A percentile compares a stretch with the other conserved stretches of the same genome.
Conservation (phyloP, 2,329 filamentous ascomycete genomes). For the Fusarium compactum region DNA sequence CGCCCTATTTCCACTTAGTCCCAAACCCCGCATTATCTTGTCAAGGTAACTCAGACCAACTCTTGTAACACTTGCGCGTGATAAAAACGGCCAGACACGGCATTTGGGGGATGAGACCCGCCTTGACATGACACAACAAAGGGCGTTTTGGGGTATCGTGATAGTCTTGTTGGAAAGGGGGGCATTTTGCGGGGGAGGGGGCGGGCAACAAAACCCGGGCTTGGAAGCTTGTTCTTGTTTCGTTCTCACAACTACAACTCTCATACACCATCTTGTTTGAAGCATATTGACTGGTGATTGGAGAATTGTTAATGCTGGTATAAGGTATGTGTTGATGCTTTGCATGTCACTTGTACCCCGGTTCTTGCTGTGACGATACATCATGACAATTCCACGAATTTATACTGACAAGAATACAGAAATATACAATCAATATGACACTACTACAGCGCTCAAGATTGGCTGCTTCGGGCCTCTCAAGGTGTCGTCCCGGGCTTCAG, state of each 20-base stretch:
- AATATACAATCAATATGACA: constrained; percentile 35
- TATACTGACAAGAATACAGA: constrained; percentile 29
- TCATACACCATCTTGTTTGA: background rate
- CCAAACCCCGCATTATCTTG: constrained; percentile 35
- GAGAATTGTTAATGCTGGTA: too few relatives aligned
- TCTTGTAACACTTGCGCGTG: constrained; percentile 16
- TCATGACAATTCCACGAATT: background rate
- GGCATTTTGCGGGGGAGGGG: constrained; percentile 3
- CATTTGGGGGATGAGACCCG: constrained; percentile 20
- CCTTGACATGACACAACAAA: constrained; percentile 29
- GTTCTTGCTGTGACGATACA: background rate
- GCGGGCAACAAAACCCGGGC: constrained; percentile 31
- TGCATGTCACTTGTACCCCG: constrained; percentile 8
- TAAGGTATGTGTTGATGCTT: background rate
- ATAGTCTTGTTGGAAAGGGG: background rate
- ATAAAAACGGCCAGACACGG: constrained; percentile 39
- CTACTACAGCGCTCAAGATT: constrained; percentile 45
- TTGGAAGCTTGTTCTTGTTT: constrained; percentile 25
- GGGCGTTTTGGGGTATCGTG: constrained; percentile 23
- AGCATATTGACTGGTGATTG: constrained; percentile 1
- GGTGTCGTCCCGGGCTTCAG: constrained; percentile 27
- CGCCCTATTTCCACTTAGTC: constrained; percentile 39
- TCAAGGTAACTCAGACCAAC: constrained; percentile 12
- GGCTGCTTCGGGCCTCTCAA: constrained; percentile 41
- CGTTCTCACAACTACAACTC: background rate